These are phyloP conservation scores for Leishmania tropica DNA, from an alignment of 208 protist species.

Conservation along the genomic window DNA sequence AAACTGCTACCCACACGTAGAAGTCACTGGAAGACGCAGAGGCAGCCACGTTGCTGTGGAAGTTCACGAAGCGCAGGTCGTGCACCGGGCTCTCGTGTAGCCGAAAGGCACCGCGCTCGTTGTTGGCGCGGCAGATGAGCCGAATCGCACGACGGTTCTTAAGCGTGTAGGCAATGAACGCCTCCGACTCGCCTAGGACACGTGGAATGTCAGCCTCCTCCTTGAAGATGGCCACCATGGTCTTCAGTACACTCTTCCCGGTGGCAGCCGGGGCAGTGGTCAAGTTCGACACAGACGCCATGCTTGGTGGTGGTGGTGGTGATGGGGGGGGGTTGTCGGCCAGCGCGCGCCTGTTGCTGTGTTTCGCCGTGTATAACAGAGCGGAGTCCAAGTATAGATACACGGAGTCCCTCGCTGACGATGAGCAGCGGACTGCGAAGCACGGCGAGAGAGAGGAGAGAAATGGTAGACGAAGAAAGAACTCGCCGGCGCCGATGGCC, in stretches of 20 bases:
- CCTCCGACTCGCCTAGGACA: slow-evolving; percentile 76
- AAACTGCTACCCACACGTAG: slow-evolving; percentile 78
- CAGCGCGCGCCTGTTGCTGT: not conserved
- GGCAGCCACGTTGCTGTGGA: slow-evolving; percentile 86
- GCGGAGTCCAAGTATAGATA: not conserved
- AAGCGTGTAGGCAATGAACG: slow-evolving; percentile 82
- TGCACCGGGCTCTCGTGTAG: slow-evolving; percentile 61
- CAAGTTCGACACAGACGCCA: slow-evolving; percentile 14
- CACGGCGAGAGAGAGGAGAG: not conserved
- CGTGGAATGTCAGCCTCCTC: slow-evolving; percentile 51
- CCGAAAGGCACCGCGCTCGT: slow-evolving; percentile 56
- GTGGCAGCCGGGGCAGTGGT: slow-evolving; percentile 24
- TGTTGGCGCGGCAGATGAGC: slow-evolving; percentile 63
- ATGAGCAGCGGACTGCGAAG: not conserved
- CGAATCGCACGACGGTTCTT: slow-evolving; percentile 75
- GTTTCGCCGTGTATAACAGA: not conserved
- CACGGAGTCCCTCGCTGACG: not conserved
- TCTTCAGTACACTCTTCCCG: slow-evolving; percentile 39
- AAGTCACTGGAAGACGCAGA: slow-evolving; percentile 70
- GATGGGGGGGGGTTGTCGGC: not conserved
- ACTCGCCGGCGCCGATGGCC: not conserved
- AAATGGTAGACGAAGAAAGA: not conserved
- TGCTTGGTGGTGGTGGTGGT: slow-evolving; percentile 4
- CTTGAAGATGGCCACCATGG: slow-evolving; percentile 72
- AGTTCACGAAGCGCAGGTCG: slow-evolving; percentile 85